These are phyloP conservation scores for Coemansia asiatica DNA, from an alignment of 192 early-diverging fungal species.

Conservation along the genomic window DNA sequence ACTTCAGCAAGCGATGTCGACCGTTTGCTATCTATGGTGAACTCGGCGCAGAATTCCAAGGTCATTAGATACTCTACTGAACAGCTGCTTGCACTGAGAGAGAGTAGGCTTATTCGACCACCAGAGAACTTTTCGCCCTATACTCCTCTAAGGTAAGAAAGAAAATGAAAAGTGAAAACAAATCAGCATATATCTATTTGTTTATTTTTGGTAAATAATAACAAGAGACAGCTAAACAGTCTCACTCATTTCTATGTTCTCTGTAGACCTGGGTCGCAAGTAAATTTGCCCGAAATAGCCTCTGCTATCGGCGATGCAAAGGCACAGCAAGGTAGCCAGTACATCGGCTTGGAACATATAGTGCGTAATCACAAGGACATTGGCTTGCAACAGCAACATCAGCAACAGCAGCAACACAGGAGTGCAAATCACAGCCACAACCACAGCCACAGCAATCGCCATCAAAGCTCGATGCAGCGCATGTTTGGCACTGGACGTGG, in stretches of 20 bases:
- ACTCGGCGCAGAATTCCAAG: not conserved
- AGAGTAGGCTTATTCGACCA: constrained; percentile 27
- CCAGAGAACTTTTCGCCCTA: constrained; percentile 33
- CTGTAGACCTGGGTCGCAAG: constrained; percentile 40
- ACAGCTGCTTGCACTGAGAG: constrained; percentile 37
- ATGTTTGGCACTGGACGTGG: constrained; percentile 7
- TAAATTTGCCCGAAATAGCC: constrained; percentile 25
- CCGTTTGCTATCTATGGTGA: constrained; percentile 6
- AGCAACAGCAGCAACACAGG: constrained; percentile 10
- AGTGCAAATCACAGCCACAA: not conserved
- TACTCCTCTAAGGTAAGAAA: constrained; percentile 46
- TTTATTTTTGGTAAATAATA: no score
- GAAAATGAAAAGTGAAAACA: not conserved
- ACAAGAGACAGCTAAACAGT: constrained; percentile 2
- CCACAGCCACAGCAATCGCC: no score
- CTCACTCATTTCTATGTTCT: not conserved
- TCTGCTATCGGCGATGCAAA: constrained; percentile 9
- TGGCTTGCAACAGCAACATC: constrained; percentile 2
- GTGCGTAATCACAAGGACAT: constrained; percentile 20
- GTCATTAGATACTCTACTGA: constrained; percentile 33
- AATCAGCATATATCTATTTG: no score
- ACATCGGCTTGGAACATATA: constrained; percentile 34
- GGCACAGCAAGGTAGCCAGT: constrained; percentile 5
- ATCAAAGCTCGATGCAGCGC: constrained; percentile 16
- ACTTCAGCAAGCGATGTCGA: not conserved